These are phyloP conservation scores for Myriosclerotinia scirpicola DNA, from an alignment of 2,329 filamentous ascomycete genomes.

Conservation along the genomic window DNA sequence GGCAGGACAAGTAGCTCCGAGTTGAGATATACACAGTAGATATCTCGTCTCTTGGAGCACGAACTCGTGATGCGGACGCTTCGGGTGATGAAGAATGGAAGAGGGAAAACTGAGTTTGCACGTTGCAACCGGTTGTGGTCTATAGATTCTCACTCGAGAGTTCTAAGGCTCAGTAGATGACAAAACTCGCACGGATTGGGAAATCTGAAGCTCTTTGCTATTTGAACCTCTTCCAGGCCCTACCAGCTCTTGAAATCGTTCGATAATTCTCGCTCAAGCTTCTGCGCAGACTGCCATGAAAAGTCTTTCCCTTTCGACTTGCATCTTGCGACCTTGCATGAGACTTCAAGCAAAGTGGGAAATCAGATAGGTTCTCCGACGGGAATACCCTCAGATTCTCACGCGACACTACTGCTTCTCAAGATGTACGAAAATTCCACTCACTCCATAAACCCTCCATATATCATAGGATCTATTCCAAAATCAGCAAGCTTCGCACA, in stretches of 20 bases:
- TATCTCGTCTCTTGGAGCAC: background rate
- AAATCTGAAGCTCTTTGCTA: background rate
- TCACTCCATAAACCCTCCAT: constrained; percentile 82
- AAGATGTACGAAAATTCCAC: constrained; percentile 36
- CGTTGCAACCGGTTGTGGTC: background rate
- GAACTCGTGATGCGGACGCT: accelerated
- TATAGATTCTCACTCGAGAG: background rate
- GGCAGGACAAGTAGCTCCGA: background rate
- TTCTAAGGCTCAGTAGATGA: too few species aligned
- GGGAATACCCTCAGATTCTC: background rate
- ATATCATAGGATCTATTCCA: constrained; percentile 66
- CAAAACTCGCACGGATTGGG: too few species aligned
- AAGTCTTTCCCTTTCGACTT: background rate
- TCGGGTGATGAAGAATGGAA: background rate
- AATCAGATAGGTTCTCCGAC: background rate
- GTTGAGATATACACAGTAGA: too few species aligned
- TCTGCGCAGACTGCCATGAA: background rate
- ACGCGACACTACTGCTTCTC: background rate
- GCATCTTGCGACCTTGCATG: background rate
- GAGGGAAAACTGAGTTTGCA: background rate
- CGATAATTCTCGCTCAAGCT: background rate
- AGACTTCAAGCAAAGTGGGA: background rate
- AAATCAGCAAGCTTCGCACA: background rate
- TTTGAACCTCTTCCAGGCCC: background rate
- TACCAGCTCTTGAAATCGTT: background rate